Evolutionary conservation across 257 asterid species (phyloP).

Genomic region (Paulownia fortunei): DNA sequence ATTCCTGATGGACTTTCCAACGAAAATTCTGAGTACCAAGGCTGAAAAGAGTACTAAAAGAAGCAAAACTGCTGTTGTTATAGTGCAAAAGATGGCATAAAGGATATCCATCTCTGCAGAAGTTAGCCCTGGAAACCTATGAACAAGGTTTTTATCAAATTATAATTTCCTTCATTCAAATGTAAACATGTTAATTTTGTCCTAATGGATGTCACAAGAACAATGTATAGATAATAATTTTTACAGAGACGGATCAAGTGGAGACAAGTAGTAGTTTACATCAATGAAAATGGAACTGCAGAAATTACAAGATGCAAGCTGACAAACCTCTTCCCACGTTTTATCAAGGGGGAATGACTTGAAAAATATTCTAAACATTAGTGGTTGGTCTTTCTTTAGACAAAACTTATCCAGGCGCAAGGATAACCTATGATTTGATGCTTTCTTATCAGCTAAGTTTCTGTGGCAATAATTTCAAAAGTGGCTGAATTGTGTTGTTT

Average conservation of each 20-base stretch:
- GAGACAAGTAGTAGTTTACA: background rate
- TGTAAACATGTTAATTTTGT: background rate
- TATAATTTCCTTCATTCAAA: background rate
- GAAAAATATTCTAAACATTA: background rate
- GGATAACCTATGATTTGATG: background rate
- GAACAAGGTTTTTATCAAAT: background rate
- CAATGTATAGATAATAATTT: background rate
- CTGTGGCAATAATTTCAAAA: background rate
- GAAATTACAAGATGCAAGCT: background rate
- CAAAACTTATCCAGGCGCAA: background rate
- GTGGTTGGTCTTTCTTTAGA: background rate
- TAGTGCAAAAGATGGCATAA: conserved; percentile 26
- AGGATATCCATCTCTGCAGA: conserved; percentile 43
- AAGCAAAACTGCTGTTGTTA: conserved; percentile 28
- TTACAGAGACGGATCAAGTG: background rate
- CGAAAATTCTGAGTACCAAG: conserved; percentile 40
- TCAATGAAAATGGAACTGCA: background rate
- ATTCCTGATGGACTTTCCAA: conserved; percentile 55
- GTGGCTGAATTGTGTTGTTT: background rate
- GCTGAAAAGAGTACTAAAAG: conserved; percentile 32
- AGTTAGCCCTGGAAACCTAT: background rate
- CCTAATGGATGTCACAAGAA: background rate
- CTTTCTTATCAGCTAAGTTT: background rate
- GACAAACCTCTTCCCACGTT: background rate
- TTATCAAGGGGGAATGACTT: background rate